These are phyloP conservation scores for Cubamyces lactineus DNA, from an alignment of 768 basidiomycete genomes.

Conservation along the genomic window DNA sequence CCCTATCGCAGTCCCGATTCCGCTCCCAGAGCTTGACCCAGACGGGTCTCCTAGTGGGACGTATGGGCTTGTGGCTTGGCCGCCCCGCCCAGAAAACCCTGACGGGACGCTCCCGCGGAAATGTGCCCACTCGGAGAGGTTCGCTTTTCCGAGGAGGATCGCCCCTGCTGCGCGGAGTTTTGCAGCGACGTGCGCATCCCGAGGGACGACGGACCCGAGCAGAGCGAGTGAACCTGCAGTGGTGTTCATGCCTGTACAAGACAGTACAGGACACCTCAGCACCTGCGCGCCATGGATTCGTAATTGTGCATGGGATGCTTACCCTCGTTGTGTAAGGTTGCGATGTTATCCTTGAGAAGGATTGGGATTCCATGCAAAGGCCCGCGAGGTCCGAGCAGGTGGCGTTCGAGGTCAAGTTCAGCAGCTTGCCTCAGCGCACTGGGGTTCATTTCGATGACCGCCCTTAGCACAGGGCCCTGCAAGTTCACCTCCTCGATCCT, in stretches of 20 bases:
- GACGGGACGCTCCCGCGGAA: constrained; percentile 43
- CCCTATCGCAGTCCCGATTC: constrained; percentile 44
- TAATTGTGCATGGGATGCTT: constrained; percentile 33
- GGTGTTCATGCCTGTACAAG: constrained; percentile 41
- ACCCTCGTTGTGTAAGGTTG: constrained; percentile 39
- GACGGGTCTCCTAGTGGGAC: constrained; percentile 45
- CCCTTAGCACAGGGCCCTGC: constrained; percentile 57
- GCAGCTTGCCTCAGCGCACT: constrained; percentile 57
- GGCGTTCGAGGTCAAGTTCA: constrained; percentile 31
- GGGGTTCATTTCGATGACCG: constrained; percentile 61
- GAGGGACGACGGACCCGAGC: constrained; percentile 38
- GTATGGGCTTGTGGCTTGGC: constrained; percentile 48
- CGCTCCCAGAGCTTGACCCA: constrained; percentile 49
- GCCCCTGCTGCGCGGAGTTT: constrained; percentile 40
- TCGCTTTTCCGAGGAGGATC: constrained; percentile 48
- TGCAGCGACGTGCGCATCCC: constrained; percentile 38
- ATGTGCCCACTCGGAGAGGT: constrained; percentile 49
- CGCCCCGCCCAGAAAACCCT: constrained; percentile 52
- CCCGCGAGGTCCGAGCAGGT: constrained; percentile 23
- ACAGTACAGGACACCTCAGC: background rate
- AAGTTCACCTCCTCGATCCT: constrained; percentile 73
- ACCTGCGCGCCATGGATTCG: background rate
- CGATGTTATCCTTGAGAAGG: constrained; percentile 44
- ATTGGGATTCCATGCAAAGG: constrained; percentile 42
- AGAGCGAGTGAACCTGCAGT: constrained; percentile 41